Conservation (phyloP, 176 grass and related monocot genomes). For the Oryza australiensis region DNA sequence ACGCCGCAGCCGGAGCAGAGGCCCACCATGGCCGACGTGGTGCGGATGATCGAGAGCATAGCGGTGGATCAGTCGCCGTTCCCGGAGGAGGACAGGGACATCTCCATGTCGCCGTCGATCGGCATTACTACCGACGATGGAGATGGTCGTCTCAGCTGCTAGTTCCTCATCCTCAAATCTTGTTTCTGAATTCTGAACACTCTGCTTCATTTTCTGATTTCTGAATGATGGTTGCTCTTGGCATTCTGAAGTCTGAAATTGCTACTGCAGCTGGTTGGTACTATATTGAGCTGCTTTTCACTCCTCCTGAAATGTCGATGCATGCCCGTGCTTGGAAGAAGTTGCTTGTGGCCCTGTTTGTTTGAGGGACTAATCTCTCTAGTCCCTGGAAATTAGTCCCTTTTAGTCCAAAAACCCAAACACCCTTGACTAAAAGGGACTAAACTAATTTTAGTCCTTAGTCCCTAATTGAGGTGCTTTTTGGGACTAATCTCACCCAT, state of each 20-base stretch:
- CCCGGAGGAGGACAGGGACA: conserved; percentile 49
- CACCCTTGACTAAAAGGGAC: too few species aligned
- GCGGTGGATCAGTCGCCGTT: conserved; percentile 53
- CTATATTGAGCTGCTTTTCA: neutral
- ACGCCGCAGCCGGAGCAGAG: conserved; percentile 54
- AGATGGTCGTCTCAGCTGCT: conserved; percentile 50
- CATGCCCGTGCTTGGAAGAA: neutral
- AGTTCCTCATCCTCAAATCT: neutral
- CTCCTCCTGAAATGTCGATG: neutral
- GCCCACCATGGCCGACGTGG: conserved; percentile 62
- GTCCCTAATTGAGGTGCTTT: too few species aligned
- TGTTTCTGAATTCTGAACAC: neutral
- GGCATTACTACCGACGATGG: conserved; percentile 57
- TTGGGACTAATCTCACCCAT: too few species aligned
- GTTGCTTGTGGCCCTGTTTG: too few species aligned
- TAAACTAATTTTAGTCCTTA: too few species aligned
- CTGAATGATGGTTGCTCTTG: neutral
- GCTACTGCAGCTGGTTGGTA: neutral
- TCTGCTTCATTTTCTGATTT: neutral
- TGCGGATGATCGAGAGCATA: conserved; percentile 80
- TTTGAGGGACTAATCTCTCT: too few species aligned
- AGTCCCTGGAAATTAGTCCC: too few species aligned
- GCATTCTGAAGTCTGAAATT: neutral
- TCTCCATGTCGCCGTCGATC: conserved; percentile 46
- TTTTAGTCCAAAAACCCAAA: too few species aligned